Percentiles rank a stretch among this genome's conserved stretches.
Evolutionary conservation across 805 yeast genomes (phyloP).

Genomic region (Myxozyma vanderwaltii): DNA sequence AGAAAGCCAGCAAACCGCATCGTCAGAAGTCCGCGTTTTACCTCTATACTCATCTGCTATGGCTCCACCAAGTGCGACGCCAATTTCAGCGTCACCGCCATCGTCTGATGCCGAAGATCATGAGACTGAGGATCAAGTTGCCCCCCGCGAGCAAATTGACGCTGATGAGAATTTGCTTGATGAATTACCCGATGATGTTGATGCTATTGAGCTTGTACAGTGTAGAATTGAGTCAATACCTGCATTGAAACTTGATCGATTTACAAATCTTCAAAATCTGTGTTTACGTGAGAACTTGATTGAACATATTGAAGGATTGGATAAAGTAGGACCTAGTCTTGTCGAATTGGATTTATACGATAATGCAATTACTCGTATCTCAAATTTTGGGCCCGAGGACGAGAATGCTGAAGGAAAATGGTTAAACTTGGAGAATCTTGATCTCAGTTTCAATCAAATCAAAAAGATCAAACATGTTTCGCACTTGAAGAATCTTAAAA

Average conservation of each 20-base stretch:
- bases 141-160: slow-evolving; percentile 49
- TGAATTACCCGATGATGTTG: slow-evolving; percentile 51
- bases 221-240: slow-evolving; percentile 54
- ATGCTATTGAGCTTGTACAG: slow-evolving; percentile 60
- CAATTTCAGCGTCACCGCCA: slow-evolving; percentile 1
- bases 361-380: slow-evolving; percentile 82
- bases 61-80: slow-evolving; percentile 3
- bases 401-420: slow-evolving; percentile 15
- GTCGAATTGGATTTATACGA: slow-evolving; percentile 89
- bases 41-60: neutral
- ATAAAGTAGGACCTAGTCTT: slow-evolving; percentile 57
- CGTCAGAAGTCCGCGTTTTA: neutral
- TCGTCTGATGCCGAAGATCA: slow-evolving; percentile 1
- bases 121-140: neutral
- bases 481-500: slow-evolving; percentile 59
- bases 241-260: slow-evolving; percentile 55
- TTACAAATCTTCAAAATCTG: slow-evolving; percentile 58
- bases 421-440: slow-evolving; percentile 52
- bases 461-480: slow-evolving; percentile 80
- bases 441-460: slow-evolving; percentile 87
- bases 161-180: slow-evolving; percentile 60
- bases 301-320: slow-evolving; percentile 70
- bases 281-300: slow-evolving; percentile 84
- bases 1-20: neutral
- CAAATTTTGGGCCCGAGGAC: slow-evolving; percentile 48